phyloP scores from a whole-genome alignment of 163 green algal genomes.

The Scenedesmus sp. region DNA sequence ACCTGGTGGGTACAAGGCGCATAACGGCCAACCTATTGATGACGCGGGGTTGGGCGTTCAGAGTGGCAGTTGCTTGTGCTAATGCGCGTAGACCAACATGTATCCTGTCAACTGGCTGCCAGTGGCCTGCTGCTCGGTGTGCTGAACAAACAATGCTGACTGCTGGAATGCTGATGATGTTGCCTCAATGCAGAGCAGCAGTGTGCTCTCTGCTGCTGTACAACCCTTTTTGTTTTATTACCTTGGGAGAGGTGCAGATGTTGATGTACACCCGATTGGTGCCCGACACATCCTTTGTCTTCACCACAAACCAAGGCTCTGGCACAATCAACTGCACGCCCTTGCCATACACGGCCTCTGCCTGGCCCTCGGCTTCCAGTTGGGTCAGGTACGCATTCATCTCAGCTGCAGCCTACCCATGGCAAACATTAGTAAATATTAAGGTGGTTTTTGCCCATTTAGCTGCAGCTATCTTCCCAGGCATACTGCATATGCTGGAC shows the following conservation, averaged over 20 bases:
- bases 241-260: slow-evolving; percentile 80
- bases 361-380: slow-evolving; percentile 71
- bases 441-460: neutral
- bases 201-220: neutral
- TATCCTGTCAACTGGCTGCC: neutral
- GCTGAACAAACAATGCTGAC: too few species aligned
- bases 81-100: too few species aligned
- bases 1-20: slow-evolving; percentile 35
- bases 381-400: slow-evolving; percentile 79
- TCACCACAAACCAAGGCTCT: slow-evolving; percentile 66
- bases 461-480: neutral
- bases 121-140: neutral
- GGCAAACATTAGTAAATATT: neutral
- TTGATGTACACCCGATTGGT: slow-evolving; percentile 81
- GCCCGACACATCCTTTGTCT: slow-evolving; percentile 60
- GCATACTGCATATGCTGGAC: neutral
- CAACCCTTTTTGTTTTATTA: slow-evolving; percentile 10
- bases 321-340: slow-evolving; percentile 74
- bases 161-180: too few species aligned
- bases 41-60: too few species aligned
- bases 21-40: neutral
- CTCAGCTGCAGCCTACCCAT: slow-evolving; percentile 69
- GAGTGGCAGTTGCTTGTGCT: too few species aligned
- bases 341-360: slow-evolving; percentile 74
- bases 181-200: neutral